Percentiles rank a stretch among this genome's conserved stretches.
phyloP scores from a whole-genome alignment of 495 filamentous ascomycete genomes.

The Lepraria neglecta region DNA sequence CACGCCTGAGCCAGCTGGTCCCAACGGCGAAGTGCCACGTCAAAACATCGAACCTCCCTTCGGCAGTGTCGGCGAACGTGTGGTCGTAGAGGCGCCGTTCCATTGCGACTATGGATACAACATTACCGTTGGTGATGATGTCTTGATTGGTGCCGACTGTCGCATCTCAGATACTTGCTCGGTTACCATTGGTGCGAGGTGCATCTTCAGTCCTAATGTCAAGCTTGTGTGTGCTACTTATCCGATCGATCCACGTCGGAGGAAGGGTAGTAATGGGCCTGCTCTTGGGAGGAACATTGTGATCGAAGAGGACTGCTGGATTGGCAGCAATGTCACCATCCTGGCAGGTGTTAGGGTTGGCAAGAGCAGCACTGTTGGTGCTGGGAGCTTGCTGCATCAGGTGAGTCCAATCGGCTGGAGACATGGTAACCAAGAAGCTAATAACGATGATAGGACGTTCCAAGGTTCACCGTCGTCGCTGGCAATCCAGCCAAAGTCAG shows the following conservation, averaged over 20 bases:
- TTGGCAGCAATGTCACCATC: constrained; percentile 80
- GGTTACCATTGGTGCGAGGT: constrained; percentile 72
- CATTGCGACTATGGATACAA: constrained; percentile 96
- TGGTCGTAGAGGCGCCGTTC: constrained; percentile 83
- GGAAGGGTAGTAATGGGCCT: constrained; percentile 67
- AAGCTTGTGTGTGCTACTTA: constrained; percentile 74
- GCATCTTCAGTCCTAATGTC: constrained; percentile 80
- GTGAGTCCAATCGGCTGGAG: constrained; percentile 5
- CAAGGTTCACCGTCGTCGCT: constrained; percentile 53
- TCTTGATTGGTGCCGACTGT: constrained; percentile 80
- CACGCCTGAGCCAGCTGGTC: constrained; percentile 35
- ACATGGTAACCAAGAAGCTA: not conserved
- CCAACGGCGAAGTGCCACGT: constrained; percentile 41
- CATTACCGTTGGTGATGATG: constrained; percentile 78
- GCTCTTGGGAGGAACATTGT: constrained; percentile 65
- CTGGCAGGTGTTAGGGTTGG: constrained; percentile 52
- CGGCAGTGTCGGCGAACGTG: constrained; percentile 68
- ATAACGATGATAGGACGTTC: constrained; percentile 46
- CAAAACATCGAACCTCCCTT: constrained; percentile 38
- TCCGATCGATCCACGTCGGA: constrained; percentile 65
- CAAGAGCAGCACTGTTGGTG: constrained; percentile 42
- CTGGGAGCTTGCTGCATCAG: constrained; percentile 33
- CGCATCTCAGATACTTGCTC: constrained; percentile 73
- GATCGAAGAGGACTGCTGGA: constrained; percentile 86
- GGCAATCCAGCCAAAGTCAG: constrained; percentile 59